A percentile compares a stretch with the other conserved stretches of the same genome.
Evolutionary conservation across 1,284 basidiomycete species (phyloP).

Genomic region (Polyporus tsugae): DNA sequence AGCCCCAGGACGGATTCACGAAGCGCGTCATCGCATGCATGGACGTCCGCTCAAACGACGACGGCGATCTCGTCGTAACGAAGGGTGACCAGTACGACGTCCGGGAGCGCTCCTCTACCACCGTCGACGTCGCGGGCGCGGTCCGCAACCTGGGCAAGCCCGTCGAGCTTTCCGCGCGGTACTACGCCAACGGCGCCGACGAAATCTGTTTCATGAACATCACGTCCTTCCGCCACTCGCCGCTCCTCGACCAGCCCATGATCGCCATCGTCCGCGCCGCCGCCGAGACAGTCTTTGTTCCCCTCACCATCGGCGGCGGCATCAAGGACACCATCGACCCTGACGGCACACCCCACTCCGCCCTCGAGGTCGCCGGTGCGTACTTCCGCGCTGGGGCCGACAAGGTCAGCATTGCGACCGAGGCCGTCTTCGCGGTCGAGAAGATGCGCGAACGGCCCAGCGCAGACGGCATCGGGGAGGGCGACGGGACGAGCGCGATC

Average conservation of each 20-base stretch:
- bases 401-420: conserved; percentile 96
- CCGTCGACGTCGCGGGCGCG: conserved; percentile 64
- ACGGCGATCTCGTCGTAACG: conserved; percentile 97
- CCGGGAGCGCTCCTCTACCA: conserved; percentile 63
- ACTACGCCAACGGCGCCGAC: conserved; percentile 93
- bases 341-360: conserved; percentile 87
- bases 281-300: conserved; percentile 93
- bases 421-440: conserved; percentile 95
- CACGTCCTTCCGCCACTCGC: conserved; percentile 97
- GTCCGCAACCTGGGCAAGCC: conserved; percentile 99
- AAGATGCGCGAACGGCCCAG: conserved; percentile 65
- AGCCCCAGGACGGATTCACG: conserved; percentile 73
- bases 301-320: conserved; percentile 98
- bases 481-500: conserved; percentile 86
- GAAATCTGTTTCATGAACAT: conserved; percentile 99
- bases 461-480: conserved; percentile 43
- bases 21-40: conserved; percentile 98
- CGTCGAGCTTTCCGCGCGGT: conserved; percentile 88
- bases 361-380: conserved; percentile 93
- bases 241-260: conserved; percentile 98
- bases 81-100: conserved; percentile 99
- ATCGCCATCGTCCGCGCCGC: conserved; percentile 92
- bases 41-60: conserved; percentile 97
- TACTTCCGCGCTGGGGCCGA: conserved; percentile 99
- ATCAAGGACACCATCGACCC: conserved; percentile 98